These are phyloP conservation scores for Carpinus viminea DNA, from an alignment of 306 rosid genomes.

Conservation along the genomic window DNA sequence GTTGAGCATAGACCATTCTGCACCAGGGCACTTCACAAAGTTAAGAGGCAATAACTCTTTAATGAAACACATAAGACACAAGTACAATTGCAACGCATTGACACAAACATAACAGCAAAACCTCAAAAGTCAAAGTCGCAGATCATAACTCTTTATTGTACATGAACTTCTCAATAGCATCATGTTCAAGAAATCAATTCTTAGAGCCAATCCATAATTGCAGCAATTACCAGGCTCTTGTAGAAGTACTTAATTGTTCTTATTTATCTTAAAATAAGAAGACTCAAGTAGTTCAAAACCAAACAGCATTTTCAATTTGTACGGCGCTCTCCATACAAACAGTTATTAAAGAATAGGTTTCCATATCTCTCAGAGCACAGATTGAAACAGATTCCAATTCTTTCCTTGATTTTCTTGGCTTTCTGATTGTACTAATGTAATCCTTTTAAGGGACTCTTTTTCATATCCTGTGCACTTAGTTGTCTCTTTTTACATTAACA, in stretches of 20 bases:
- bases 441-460: background rate
- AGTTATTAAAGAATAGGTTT: background rate
- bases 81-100: no score
- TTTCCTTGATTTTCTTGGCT: background rate
- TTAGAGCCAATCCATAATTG: background rate
- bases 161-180: background rate
- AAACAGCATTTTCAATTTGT: background rate
- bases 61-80: background rate
- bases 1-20: background rate
- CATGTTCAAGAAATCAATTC: background rate
- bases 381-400: background rate
- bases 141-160: background rate
- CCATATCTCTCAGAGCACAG: background rate
- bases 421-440: background rate
- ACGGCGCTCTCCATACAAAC: background rate
- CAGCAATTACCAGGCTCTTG: background rate
- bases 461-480: background rate
- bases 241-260: background rate
- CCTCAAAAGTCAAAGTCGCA: background rate
- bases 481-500: background rate
- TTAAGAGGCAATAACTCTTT: background rate
- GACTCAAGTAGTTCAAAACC: background rate
- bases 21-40: background rate
- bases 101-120: background rate
- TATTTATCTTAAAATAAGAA: background rate